Evolutionary conservation across 2,329 filamentous ascomycete genomes (phyloP).

Genomic region (Chrysoporthe deuterocubensis): DNA sequence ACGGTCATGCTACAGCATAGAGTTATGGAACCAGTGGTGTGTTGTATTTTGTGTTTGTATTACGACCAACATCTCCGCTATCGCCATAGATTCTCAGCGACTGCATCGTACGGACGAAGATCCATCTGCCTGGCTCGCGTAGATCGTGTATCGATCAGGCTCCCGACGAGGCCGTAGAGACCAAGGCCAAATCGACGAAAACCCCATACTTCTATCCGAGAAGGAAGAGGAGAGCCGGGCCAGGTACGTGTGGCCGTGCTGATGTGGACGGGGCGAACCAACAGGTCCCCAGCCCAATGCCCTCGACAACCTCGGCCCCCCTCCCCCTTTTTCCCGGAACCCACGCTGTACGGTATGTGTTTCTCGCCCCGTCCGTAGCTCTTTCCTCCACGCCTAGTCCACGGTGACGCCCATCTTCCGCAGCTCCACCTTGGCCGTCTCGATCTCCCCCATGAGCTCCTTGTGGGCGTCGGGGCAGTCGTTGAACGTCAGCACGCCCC

Average conservation of each 20-base stretch:
- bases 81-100: not conserved
- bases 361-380: not conserved
- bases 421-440: constrained; percentile 75
- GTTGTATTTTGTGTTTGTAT: not conserved
- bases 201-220: not conserved
- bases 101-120: not conserved
- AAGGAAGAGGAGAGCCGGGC: not conserved
- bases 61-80: not conserved
- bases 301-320: not conserved
- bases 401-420: constrained; percentile 76
- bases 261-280: not conserved
- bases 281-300: not conserved
- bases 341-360: not conserved
- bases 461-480: constrained; percentile 89
- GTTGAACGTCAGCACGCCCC: constrained; percentile 94
- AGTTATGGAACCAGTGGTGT: not conserved
- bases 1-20: not conserved
- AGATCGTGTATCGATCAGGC: not conserved
- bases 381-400: constrained; percentile 55
- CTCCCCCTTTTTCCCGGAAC: not conserved
- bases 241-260: not conserved
- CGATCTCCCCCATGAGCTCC: constrained; percentile 86
- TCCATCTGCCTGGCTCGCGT: not conserved
- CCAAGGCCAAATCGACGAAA: not conserved
- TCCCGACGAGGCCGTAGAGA: not conserved